phyloP scores from a whole-genome alignment of 106 monocot genomes.

The Triglochin maritima region DNA sequence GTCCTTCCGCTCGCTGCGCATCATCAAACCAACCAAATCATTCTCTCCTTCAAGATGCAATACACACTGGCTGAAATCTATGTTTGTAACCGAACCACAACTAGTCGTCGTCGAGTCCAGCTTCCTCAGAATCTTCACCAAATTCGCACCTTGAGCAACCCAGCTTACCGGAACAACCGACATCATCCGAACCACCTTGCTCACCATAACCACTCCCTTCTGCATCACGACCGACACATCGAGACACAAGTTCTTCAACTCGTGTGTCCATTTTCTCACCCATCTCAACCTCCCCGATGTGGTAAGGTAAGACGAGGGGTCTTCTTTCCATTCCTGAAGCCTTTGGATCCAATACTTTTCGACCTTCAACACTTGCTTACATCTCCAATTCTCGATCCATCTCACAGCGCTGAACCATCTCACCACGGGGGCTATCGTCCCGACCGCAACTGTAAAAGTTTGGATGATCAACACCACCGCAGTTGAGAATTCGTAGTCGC shows the following conservation, averaged over 20 bases:
- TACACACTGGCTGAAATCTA: not conserved
- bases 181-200: conserved; percentile 4
- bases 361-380: conserved; percentile 3
- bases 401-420: conserved; percentile 4
- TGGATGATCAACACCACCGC: not conserved
- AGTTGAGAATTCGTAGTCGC: not conserved
- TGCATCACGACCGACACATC: not conserved
- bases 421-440: conserved; percentile 8
- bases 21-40: conserved; percentile 2
- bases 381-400: not conserved
- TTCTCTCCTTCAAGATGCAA: conserved; percentile 18
- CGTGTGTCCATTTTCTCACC: not conserved
- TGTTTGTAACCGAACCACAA: not conserved
- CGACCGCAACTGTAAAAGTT: not conserved
- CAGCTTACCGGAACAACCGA: conserved; percentile 1
- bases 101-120: not conserved
- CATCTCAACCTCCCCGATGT: too few species aligned
- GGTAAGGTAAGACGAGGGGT: not conserved
- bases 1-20: not conserved
- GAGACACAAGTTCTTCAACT: not conserved
- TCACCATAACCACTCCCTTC: not conserved
- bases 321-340: conserved; percentile 3
- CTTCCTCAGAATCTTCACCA: not conserved
- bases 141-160: too few species aligned
- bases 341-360: conserved; percentile 8